Percentiles rank a stretch among this genome's conserved stretches.
Evolutionary conservation across 2,329 filamentous ascomycete genomes (phyloP).

Genomic region (Pseudovirgaria hyperparasitica): DNA sequence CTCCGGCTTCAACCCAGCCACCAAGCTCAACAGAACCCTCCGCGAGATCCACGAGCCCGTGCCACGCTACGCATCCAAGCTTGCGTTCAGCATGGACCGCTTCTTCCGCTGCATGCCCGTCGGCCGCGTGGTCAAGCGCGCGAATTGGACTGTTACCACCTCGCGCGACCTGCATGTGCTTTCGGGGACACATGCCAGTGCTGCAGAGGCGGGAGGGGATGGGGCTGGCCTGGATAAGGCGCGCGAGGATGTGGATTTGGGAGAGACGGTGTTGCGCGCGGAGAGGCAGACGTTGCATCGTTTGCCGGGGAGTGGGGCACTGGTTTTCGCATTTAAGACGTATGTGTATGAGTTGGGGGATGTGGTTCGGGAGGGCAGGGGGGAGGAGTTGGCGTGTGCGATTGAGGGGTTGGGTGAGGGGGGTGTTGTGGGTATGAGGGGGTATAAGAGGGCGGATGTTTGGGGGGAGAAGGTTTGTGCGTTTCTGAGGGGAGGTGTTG

Average conservation of each 20-base stretch:
- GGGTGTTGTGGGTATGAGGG: constrained; percentile 43
- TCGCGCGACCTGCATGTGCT: constrained; percentile 26
- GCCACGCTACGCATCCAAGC: constrained; percentile 42
- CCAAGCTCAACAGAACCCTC: constrained; percentile 41
- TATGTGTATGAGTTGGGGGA: constrained; percentile 44
- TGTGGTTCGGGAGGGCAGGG: constrained; percentile 44
- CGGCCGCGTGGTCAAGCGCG: constrained; percentile 41
- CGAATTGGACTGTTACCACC: constrained; percentile 41
- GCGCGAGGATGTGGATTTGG: constrained; percentile 30
- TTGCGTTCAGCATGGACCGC: constrained; percentile 48
- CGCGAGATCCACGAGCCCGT: constrained; percentile 46
- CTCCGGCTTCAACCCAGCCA: constrained; percentile 42
- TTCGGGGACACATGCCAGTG: constrained; percentile 31
- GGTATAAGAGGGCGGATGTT: constrained; percentile 44
- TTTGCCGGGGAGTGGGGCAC: constrained; percentile 37
- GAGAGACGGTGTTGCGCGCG: constrained; percentile 36
- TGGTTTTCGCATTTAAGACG: constrained; percentile 52
- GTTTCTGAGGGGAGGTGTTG: constrained; percentile 30
- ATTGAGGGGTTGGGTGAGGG: constrained; percentile 47
- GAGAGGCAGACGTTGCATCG: constrained; percentile 52
- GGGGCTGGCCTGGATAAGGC: constrained; percentile 16
- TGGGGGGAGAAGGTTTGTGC: constrained; percentile 44
- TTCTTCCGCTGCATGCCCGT: constrained; percentile 43
- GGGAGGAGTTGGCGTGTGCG: constrained; percentile 39
- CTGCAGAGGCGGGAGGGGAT: constrained; percentile 14